Evolutionary conservation across 2,329 filamentous ascomycete species (phyloP), one percentile per base, ranked within the genome.

Genomic region (Stagonosporopsis rhizophila): DNA sequence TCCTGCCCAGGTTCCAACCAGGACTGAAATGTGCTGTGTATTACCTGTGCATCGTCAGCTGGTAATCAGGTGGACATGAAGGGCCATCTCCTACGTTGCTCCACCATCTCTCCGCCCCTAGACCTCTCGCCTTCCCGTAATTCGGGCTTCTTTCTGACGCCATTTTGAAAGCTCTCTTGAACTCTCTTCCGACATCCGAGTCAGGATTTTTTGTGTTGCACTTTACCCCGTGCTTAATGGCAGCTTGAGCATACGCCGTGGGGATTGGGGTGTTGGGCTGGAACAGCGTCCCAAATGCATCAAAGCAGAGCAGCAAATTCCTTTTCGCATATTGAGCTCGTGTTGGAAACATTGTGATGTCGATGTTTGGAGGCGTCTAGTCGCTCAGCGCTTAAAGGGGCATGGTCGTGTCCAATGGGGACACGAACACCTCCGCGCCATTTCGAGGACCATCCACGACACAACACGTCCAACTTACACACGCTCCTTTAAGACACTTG

Each of bases 201-300:
- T 49, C 52, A 12, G 60, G 45, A n/a, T 66, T 38, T 5, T 80
- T 75, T 2, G 61, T 73, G 50, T 82, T 76, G 38, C 58, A 74
- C 71, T 64, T 62, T 37, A 87, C 64, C 3, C 85, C 85, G 66
- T 82, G 78, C 48, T 78, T 71, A 17, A 78, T 69, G 1, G 85
- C 86, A 2, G 83, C 76, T 19, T 79, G 72, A 34, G 74, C 79
- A 68, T 89, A 89, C 62, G 87, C 83, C 48, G 76, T 68, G 5
- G 78, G 75, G 7, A 88, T 80, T 1, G 83, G 75, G 9, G 67
- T 64, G 44, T 76, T 80, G 0, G 85, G 85, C 11, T 71, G 75
- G 71, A 87, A 88, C 2, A 89, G 75, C 0, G 86, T 89, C n/a
- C 83, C 85, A 62, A 88, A 88, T 4, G 86, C 86, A 68, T 89